Evolutionary conservation across 1,284 basidiomycete genomes (phyloP), one percentile per base, ranked within the genome.

Genomic region (Pulchroboletus neoregius): DNA sequence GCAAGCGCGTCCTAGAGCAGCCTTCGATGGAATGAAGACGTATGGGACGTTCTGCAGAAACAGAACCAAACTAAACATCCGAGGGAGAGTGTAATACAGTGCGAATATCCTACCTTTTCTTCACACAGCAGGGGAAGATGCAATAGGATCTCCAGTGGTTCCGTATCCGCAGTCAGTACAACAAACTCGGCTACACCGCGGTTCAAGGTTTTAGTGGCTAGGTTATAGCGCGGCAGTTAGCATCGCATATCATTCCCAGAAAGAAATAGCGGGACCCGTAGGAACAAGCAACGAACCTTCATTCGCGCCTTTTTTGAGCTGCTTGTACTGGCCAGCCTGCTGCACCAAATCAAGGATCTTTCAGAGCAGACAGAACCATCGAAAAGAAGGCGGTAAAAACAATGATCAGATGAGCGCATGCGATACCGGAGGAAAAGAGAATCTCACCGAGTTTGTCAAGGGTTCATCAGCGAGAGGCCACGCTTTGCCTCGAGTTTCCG

Each of bases 101-200:
- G 33, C 34, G 12, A 38, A 41, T 46, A 30, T 52, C 71, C 8
- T 45, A 85, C 89, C 80, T 99, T 99, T 77, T 99, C 96, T 72
- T 99, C 96, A 68, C 96, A 99, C 35, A 99, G 78, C 45, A 99
- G 78, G 36, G 96, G 96, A 23, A 99, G 83, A 71, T 99, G 96
- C 55, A 99, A 82, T 41, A 99, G 75, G 67, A 99, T 99, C 70
- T 99, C 95, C 62, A 99, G 82, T 43, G 95, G 95, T 71, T 99
- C 94, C 38, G 95, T 95, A 64, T 96, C 93, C 52, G 94, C 96
- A 49, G 96, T 96, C 72, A 99, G 79, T 64, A 99, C 84, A 71
- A 99, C 95, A 73, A 99, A 92, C 73, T 99, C 96, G 60, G 94
- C 91, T 62, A 98, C 94, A 74, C 96, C 95, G 66, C 96, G 91